Conservation (phyloP, 352 stramenopile genomes). For the Saprolegnia parasitica region DNA sequence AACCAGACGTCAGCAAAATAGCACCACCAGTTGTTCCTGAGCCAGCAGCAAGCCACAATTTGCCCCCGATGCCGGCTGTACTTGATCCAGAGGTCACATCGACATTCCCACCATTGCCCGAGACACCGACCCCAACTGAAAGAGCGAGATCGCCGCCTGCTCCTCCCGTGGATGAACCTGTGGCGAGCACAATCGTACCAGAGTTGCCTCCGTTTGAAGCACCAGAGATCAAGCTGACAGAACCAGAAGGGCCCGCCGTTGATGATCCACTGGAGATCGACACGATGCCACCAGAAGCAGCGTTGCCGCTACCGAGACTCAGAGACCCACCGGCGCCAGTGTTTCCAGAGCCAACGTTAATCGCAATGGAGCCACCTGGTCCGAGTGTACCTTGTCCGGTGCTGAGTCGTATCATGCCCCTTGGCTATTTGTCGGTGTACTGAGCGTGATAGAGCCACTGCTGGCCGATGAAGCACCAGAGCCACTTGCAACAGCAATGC, state of each 20-base stretch:
- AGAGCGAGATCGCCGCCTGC: slow-evolving; percentile 23
- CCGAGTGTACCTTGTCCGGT: slow-evolving; percentile 53
- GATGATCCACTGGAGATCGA: slow-evolving; percentile 9
- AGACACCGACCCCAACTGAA: slow-evolving; percentile 4
- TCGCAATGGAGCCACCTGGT: slow-evolving; percentile 44
- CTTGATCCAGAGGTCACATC: slow-evolving; percentile 33
- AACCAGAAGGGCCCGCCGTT: slow-evolving; percentile 5
- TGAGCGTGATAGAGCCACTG: slow-evolving; percentile 42
- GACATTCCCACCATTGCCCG: slow-evolving; percentile 24
- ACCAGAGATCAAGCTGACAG: not conserved
- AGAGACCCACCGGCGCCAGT: not conserved
- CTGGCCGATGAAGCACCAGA: slow-evolving; percentile 55
- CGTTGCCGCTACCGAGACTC: not conserved
- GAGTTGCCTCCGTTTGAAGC: slow-evolving; percentile 3
- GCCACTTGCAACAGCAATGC: slow-evolving; percentile 64
- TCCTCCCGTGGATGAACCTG: slow-evolving; percentile 29
- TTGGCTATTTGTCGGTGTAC: slow-evolving; percentile 48
- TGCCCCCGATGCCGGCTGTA: slow-evolving; percentile 32
- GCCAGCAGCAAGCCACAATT: slow-evolving; percentile 31
- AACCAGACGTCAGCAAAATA: slow-evolving; percentile 38
- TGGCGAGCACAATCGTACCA: not conserved
- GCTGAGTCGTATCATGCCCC: slow-evolving; percentile 58
- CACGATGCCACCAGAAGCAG: slow-evolving; percentile 12
- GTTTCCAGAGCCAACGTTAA: slow-evolving; percentile 51
- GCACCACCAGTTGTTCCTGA: slow-evolving; percentile 36